Base-by-base conservation (phyloP, 129 eudicot species). In the Flaveria brownii region DNA sequence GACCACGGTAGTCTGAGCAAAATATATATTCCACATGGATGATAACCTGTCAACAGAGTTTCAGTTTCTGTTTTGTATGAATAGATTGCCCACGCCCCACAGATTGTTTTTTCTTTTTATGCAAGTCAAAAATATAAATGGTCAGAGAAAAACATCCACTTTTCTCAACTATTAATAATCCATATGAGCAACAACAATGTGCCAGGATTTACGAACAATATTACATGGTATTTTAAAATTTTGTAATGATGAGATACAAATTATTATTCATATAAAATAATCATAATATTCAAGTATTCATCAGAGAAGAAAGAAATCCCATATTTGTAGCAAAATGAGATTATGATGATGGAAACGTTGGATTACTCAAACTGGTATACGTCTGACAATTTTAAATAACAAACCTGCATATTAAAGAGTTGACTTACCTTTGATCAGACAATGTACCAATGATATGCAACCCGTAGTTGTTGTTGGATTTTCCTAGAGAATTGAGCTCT, bases 401-500 rank as follows among this genome's bases (percentile, higher is more conserved):
- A 52, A 2, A 50, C 36, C 8, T 39, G 54, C 47, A 63, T 18
- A 46, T n/a, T 28, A 12, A 51, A 51, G 43, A 60, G 49, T 60
- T 39, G 20, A 4, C 74, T 50, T 70, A 92, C 97, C 96, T 86
- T 73, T 87, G 91, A 72, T 87, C 96, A 65, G 90, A 80, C 73
- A 89, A 78, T 78, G 90, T 68, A 26, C 96, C 97, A n/a, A 92
- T 82, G 61, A 89, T 87, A 80, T 92, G 89, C 72, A 71, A 54
- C 64, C 96, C 96, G 74, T 84, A 82, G 41, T 10, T 84, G 77
- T 84, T 72, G 82, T 69, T 79, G 67, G 86, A 63, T 76, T 76
- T 78, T 6, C 71, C 80, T 82, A 72, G 85, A 80, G 89, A 86
- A 82, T 84, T 85, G 43, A 92, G 85, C 72, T 85, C 89, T 18